Percentiles rank a stretch among this genome's conserved stretches.
phyloP scores from a whole-genome alignment of 2,329 filamentous ascomycete genomes.

The Lecanoromycetidae sp. region DNA sequence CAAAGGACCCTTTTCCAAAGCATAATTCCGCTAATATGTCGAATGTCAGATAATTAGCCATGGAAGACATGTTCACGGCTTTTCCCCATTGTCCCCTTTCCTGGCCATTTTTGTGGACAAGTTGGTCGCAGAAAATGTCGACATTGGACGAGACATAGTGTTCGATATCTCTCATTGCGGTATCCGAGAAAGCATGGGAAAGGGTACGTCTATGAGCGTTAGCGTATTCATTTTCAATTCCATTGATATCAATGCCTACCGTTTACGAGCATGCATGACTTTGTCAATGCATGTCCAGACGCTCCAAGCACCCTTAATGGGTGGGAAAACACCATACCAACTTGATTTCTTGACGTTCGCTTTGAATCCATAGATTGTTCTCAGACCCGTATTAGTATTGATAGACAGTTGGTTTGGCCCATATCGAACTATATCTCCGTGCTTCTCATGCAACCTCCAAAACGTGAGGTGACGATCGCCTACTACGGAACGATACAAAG shows the following conservation, averaged over 20 bases:
- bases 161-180: slow-evolving; percentile 36
- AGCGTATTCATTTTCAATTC: neutral
- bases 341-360: slow-evolving; percentile 38
- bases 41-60: slow-evolving; percentile 35
- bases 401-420: slow-evolving; percentile 25
- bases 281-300: slow-evolving; percentile 37
- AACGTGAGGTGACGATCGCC: neutral
- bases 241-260: slow-evolving; percentile 25
- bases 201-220: slow-evolving; percentile 18
- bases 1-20: slow-evolving; percentile 33
- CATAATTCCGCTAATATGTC: slow-evolving; percentile 41
- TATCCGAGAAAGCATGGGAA: slow-evolving; percentile 35
- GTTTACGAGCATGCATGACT: slow-evolving; percentile 34
- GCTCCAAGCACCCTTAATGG: slow-evolving; percentile 31
- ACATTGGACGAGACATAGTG: slow-evolving; percentile 19
- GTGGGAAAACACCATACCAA: slow-evolving; percentile 38
- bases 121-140: slow-evolving; percentile 14
- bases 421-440: slow-evolving; percentile 9
- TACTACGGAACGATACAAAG: neutral
- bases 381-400: slow-evolving; percentile 22
- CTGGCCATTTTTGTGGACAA: neutral
- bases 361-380: slow-evolving; percentile 36
- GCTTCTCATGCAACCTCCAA: neutral
- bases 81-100: slow-evolving; percentile 7
- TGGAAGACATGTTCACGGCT: slow-evolving; percentile 27